These are phyloP conservation scores for Myotisia sp. DNA, from an alignment of 2,329 filamentous ascomycete species.

Conservation along the genomic window DNA sequence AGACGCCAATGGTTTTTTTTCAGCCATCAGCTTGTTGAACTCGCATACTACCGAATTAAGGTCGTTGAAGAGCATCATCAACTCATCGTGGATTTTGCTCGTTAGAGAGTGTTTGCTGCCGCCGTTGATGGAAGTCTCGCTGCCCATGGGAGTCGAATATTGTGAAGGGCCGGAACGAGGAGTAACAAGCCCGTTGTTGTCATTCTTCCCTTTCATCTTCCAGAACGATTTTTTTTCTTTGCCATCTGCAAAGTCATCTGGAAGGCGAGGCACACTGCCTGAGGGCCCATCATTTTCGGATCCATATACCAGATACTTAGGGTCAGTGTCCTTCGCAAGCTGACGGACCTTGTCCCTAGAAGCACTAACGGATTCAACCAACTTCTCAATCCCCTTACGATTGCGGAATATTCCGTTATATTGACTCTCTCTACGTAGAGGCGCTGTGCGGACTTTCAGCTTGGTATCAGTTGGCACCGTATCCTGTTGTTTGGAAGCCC, in stretches of 20 bases:
- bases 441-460: constrained; percentile 20
- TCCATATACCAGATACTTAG: constrained; percentile 36
- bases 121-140: constrained; percentile 13
- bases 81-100: constrained; percentile 59
- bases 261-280: constrained; percentile 15
- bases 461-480: constrained; percentile 22
- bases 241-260: constrained; percentile 23
- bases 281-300: constrained; percentile 18
- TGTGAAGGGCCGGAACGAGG: constrained; percentile 32
- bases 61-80: constrained; percentile 68
- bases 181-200: constrained; percentile 17
- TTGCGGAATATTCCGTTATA: constrained; percentile 55
- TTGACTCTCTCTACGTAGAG: constrained; percentile 15
- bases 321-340: constrained; percentile 70
- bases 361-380: constrained; percentile 75
- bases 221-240: constrained; percentile 65
- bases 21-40: constrained; percentile 61
- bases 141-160: constrained; percentile 34
- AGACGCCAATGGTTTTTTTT: constrained; percentile 43
- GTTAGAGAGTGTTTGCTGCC: background rate
- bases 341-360: constrained; percentile 78
- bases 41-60: constrained; percentile 71
- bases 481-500: constrained; percentile 47
- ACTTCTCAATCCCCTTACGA: constrained; percentile 72
- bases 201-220: constrained; percentile 66